A percentile compares a stretch with the other conserved stretches of the same genome.
Evolutionary conservation across 1,284 basidiomycete species (phyloP).

Genomic region (Vanrija sp.): DNA sequence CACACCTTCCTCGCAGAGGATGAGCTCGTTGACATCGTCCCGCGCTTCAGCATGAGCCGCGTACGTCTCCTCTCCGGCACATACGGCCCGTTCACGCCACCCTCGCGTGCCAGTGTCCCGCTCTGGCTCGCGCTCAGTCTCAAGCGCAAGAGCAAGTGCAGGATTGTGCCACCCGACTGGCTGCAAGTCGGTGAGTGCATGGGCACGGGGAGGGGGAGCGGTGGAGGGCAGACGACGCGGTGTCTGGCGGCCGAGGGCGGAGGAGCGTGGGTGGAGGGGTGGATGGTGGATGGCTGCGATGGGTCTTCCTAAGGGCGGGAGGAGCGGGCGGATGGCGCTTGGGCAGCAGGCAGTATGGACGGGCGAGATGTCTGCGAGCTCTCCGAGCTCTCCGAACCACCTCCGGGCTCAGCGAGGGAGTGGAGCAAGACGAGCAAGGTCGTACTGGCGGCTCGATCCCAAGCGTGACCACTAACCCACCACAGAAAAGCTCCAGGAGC

Average conservation of each 20-base stretch:
- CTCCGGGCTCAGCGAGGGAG: too few relatives aligned
- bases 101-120: constrained; percentile 74
- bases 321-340: too few relatives aligned
- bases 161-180: constrained; percentile 86
- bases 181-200: constrained; percentile 68
- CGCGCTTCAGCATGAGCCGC: constrained; percentile 78
- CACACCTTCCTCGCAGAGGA: constrained; percentile 81
- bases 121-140: constrained; percentile 93
- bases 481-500: constrained; percentile 70
- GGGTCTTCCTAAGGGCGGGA: too few relatives aligned
- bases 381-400: too few relatives aligned
- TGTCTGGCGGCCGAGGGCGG: background rate
- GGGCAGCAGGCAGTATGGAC: too few relatives aligned
- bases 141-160: constrained; percentile 89
- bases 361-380: too few relatives aligned
- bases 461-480: background rate
- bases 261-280: too few relatives aligned
- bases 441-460: background rate
- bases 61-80: constrained; percentile 84
- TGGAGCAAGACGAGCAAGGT: background rate
- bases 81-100: constrained; percentile 89
- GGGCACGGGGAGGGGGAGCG: too few relatives aligned
- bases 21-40: constrained; percentile 73
- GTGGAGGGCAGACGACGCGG: too few relatives aligned
- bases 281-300: too few relatives aligned